Evolutionary conservation across 441 rosid species (phyloP).

Genomic region (Rhodomyrtus psidioides): DNA sequence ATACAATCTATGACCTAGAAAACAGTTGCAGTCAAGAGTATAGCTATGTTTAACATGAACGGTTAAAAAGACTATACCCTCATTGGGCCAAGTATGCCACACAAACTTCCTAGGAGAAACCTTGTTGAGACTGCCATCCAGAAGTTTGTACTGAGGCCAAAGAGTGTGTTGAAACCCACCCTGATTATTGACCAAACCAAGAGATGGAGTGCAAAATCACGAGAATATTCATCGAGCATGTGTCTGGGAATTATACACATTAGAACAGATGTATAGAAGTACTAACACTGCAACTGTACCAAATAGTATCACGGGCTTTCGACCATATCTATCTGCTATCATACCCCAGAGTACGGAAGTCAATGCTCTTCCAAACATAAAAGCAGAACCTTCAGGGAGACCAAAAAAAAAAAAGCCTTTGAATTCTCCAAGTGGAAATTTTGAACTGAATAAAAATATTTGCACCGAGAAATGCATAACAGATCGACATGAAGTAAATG

Average conservation of each 20-base stretch:
- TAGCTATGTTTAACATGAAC: neutral
- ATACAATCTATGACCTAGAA: neutral
- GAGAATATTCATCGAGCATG: neutral
- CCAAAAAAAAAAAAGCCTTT: neutral
- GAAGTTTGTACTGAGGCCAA: constrained; percentile 8
- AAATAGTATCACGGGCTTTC: constrained; percentile 3
- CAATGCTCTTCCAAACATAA: constrained; percentile 16
- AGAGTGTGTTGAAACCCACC: constrained; percentile 3
- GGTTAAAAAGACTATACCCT: neutral
- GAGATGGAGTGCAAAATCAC: neutral
- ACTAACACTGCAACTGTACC: constrained; percentile 11
- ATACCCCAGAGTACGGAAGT: constrained; percentile 16
- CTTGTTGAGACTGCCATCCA: constrained; percentile 7
- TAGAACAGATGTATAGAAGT: neutral
- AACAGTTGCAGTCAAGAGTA: neutral
- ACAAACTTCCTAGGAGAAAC: constrained; percentile 3
- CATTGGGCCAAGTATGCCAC: constrained; percentile 6
- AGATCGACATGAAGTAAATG: neutral
- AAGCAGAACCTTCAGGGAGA: constrained; percentile 9
- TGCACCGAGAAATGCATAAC: neutral
- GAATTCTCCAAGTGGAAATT: neutral
- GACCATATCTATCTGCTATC: constrained; percentile 15
- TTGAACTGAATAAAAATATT: neutral
- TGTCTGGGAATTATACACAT: neutral
- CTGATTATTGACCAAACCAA: neutral